Evolutionary conservation across 2,329 filamentous ascomycete genomes (phyloP).

Genomic region (Penicillium palitans): DNA sequence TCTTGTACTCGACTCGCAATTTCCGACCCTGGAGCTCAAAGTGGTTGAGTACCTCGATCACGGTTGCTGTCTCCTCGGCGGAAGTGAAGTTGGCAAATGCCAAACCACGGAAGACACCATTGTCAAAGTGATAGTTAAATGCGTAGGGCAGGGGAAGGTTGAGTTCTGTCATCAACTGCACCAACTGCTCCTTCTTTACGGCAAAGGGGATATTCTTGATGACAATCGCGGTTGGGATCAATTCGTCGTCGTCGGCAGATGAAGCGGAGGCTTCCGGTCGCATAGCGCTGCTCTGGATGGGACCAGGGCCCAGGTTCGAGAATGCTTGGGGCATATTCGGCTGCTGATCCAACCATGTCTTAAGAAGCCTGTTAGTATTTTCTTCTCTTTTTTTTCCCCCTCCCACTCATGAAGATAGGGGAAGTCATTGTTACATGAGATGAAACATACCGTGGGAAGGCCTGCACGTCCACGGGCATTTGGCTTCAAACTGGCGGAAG

Average conservation of each 20-base stretch:
- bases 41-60: conserved; percentile 93
- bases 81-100: conserved; percentile 99
- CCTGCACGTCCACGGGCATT: conserved; percentile 58
- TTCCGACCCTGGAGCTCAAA: conserved; percentile 94
- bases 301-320: conserved; percentile 45
- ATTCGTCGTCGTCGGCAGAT: conserved; percentile 65
- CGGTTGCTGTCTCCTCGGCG: conserved; percentile 84
- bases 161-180: conserved; percentile 90
- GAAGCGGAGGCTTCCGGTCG: conserved; percentile 44
- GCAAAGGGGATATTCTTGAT: conserved; percentile 99
- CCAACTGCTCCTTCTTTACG: conserved; percentile 93
- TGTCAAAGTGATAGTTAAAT: conserved; percentile 99
- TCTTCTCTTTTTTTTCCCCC: neutral
- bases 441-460: conserved; percentile 68
- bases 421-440: neutral
- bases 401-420: neutral
- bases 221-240: conserved; percentile 96
- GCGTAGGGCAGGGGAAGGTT: conserved; percentile 92
- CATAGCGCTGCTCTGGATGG: conserved; percentile 43
- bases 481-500: conserved; percentile 57
- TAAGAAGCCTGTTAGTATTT: neutral
- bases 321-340: conserved; percentile 50
- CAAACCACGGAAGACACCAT: conserved; percentile 91
- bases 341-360: conserved; percentile 66
- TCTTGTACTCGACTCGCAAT: conserved; percentile 96